phyloP scores from a whole-genome alignment of 495 filamentous ascomycete species.

The Penicillium pulvis region DNA sequence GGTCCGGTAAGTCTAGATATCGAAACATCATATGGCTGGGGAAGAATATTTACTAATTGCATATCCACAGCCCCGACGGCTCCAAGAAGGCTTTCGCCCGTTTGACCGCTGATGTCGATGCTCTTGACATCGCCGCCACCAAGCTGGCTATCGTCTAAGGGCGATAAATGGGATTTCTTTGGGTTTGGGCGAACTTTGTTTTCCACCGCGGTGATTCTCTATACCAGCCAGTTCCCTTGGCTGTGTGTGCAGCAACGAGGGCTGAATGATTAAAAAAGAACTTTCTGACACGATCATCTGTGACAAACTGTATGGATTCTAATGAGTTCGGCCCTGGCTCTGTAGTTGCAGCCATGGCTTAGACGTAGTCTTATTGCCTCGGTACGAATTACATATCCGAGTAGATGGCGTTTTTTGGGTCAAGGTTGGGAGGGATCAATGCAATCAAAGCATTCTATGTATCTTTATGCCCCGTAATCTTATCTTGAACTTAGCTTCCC shows the following conservation, averaged over 20 bases:
- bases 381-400: background rate
- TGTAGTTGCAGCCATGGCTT: conserved; percentile 1
- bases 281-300: conserved; percentile 31
- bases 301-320: conserved; percentile 8
- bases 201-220: conserved; percentile 48
- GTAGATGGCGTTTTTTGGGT: background rate
- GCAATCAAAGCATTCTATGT: background rate
- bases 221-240: conserved; percentile 45
- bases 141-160: conserved; percentile 95
- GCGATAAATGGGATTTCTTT: conserved; percentile 37
- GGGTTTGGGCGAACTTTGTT: conserved; percentile 47
- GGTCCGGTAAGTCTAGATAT: conserved; percentile 65
- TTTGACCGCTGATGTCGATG: conserved; percentile 93
- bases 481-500: background rate
- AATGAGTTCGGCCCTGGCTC: background rate
- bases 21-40: background rate
- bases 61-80: conserved; percentile 74
- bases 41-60: background rate
- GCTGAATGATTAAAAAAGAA: conserved; percentile 50
- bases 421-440: background rate
- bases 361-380: background rate
- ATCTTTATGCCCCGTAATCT: background rate
- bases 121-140: conserved; percentile 97
- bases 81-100: conserved; percentile 98
- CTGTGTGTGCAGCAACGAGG: conserved; percentile 38